Evolutionary conservation across 768 basidiomycete species (phyloP).

Genomic region (Russula griseocarnosa): DNA sequence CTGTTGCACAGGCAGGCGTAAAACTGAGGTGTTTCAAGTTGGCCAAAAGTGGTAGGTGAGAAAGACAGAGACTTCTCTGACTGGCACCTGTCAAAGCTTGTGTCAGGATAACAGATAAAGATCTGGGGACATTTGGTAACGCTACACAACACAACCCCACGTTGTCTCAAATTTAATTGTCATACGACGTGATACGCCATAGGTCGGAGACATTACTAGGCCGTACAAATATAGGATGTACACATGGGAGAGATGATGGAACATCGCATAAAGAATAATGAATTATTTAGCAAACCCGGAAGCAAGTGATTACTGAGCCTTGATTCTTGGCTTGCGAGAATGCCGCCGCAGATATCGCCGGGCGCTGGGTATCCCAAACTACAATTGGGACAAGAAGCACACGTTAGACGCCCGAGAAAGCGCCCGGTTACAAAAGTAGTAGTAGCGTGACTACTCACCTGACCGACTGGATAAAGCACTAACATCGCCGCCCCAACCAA

Average conservation of each 20-base stretch:
- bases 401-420: slow-evolving; percentile 17
- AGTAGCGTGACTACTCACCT: slow-evolving; percentile 44
- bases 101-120: slow-evolving; percentile 8
- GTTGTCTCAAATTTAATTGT: slow-evolving; percentile 5
- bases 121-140: slow-evolving; percentile 3
- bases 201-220: not conserved
- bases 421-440: slow-evolving; percentile 1
- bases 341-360: slow-evolving; percentile 25
- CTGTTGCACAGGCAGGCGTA: not conserved
- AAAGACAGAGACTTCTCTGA: slow-evolving; percentile 1
- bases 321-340: slow-evolving; percentile 17
- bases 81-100: slow-evolving; percentile 15
- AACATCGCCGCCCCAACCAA: slow-evolving; percentile 53
- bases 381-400: slow-evolving; percentile 20
- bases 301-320: slow-evolving; percentile 21
- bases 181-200: not conserved
- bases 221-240: slow-evolving; percentile 3
- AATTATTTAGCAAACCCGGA: not conserved
- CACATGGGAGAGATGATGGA: not conserved
- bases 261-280: not conserved
- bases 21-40: not conserved
- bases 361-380: slow-evolving; percentile 29
- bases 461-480: slow-evolving; percentile 62
- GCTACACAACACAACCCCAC: not conserved
- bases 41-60: slow-evolving; percentile 12